Evolutionary conservation across 2,329 filamentous ascomycete species (phyloP).

Genomic region (Xylariaceae sp.): DNA sequence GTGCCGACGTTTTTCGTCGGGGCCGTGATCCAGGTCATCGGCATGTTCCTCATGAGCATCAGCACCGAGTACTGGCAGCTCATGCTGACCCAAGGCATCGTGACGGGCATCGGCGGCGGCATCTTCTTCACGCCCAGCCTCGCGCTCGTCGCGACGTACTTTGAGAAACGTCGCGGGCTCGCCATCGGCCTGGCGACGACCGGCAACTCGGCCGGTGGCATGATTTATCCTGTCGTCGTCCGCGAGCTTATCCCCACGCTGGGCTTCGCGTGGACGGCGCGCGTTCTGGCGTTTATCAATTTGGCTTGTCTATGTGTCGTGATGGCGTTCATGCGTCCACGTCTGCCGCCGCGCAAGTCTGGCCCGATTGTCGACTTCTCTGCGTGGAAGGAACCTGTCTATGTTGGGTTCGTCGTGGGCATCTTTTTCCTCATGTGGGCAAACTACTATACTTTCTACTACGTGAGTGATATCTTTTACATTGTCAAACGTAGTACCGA

Average conservation of each 20-base stretch:
- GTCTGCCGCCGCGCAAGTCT: slow-evolving; percentile 27
- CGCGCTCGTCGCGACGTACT: slow-evolving; percentile 60
- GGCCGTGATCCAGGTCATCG: slow-evolving; percentile 35
- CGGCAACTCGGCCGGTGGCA: slow-evolving; percentile 51
- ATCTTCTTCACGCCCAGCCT: slow-evolving; percentile 54
- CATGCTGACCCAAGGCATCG: slow-evolving; percentile 44
- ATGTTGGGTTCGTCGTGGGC: slow-evolving; percentile 29
- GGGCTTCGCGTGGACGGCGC: slow-evolving; percentile 29
- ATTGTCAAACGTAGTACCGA: too few relatives aligned
- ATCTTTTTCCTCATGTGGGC: slow-evolving; percentile 36
- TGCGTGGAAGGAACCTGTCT: slow-evolving; percentile 28
- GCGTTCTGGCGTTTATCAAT: slow-evolving; percentile 53
- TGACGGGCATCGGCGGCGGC: slow-evolving; percentile 48
- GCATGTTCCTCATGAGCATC: slow-evolving; percentile 41
- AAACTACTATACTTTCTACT: slow-evolving; percentile 41
- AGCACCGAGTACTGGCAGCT: slow-evolving; percentile 44
- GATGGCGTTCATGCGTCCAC: slow-evolving; percentile 26
- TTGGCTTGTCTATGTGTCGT: slow-evolving; percentile 77
- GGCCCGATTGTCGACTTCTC: slow-evolving; percentile 26
- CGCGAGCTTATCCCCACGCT: slow-evolving; percentile 25
- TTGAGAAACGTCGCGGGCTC: slow-evolving; percentile 48
- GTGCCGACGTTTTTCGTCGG: slow-evolving; percentile 33
- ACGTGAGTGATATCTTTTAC: too few relatives aligned
- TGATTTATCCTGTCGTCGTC: slow-evolving; percentile 45
- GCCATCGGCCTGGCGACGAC: slow-evolving; percentile 56